Percentiles rank a stretch among this genome's conserved stretches.
These are phyloP conservation scores for Thelonectria blattea DNA, from an alignment of 2,329 filamentous ascomycete genomes.

Conservation along the genomic window DNA sequence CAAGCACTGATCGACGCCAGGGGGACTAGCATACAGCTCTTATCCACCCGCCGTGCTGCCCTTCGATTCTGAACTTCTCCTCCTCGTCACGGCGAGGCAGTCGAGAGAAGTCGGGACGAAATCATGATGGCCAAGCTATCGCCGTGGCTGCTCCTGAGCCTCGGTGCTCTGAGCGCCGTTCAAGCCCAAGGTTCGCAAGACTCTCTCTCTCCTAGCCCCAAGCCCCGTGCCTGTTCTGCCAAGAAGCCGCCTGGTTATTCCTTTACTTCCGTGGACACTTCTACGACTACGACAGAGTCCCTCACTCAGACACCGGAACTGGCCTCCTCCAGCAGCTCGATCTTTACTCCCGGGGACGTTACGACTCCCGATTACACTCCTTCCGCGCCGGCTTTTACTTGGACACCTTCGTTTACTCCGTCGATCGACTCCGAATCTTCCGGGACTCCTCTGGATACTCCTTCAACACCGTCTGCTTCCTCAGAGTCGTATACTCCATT, in stretches of 20 bases:
- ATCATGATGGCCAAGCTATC: conserved; percentile 10
- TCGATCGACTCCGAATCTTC: neutral
- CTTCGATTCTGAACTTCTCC: neutral
- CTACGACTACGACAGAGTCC: neutral
- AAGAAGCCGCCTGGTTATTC: conserved; percentile 1
- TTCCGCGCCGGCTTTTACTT: neutral
- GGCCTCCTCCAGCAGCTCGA: conserved; percentile 7
- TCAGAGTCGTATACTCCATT: neutral
- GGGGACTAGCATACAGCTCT: conserved; percentile 2
- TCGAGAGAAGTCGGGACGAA: conserved; percentile 5
- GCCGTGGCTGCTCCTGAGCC: conserved; percentile 12
- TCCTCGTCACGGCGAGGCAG: neutral
- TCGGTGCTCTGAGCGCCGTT: conserved; percentile 8
- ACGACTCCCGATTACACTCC: neutral
- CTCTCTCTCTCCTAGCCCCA: conserved; percentile 4
- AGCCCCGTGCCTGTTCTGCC: conserved; percentile 4
- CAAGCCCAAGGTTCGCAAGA: conserved; percentile 14
- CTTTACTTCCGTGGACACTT: neutral
- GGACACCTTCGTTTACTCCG: neutral
- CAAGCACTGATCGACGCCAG: conserved; percentile 9
- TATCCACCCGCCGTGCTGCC: neutral
- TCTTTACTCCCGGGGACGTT: neutral
- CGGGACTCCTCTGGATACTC: neutral
- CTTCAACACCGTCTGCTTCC: neutral
- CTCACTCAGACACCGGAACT: conserved; percentile 7